Conservation (phyloP, 495 filamentous ascomycete genomes). For the Endocarpon pusillum region DNA sequence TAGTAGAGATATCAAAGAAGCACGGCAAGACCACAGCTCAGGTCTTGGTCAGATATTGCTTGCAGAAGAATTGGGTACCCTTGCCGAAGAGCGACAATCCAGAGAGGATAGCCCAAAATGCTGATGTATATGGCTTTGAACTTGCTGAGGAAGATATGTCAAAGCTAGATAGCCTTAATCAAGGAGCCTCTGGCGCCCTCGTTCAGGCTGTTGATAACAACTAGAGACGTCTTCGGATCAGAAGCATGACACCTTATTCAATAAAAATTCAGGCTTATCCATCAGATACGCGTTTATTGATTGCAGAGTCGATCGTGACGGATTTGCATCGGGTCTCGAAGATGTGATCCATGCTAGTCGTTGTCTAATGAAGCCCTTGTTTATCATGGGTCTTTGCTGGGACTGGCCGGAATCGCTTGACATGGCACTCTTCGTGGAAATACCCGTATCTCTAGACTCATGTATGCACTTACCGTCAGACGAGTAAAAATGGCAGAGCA, state of each 20-base stretch:
- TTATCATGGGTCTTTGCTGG: constrained; percentile 24
- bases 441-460: neutral
- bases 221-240: constrained; percentile 8
- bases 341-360: constrained; percentile 67
- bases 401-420: constrained; percentile 18
- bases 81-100: constrained; percentile 55
- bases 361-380: constrained; percentile 61
- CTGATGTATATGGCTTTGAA: constrained; percentile 45
- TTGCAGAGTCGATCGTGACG: constrained; percentile 63
- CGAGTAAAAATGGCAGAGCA: constrained; percentile 45
- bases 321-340: too few species aligned
- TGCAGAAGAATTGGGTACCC: constrained; percentile 56
- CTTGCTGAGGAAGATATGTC: constrained; percentile 46
- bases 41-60: constrained; percentile 34
- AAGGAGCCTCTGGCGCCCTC: constrained; percentile 35
- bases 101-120: constrained; percentile 46
- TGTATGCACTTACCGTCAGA: constrained; percentile 29
- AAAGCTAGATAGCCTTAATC: constrained; percentile 46
- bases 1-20: constrained; percentile 34
- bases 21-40: constrained; percentile 33
- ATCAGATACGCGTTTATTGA: constrained; percentile 81
- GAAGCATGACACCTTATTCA: neutral
- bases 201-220: constrained; percentile 34
- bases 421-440: constrained; percentile 6
- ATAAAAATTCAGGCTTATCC: constrained; percentile 26